Percentiles rank a stretch among this genome's conserved stretches.
These are phyloP conservation scores for Mycena pura DNA, from an alignment of 768 basidiomycete genomes.

Conservation along the genomic window DNA sequence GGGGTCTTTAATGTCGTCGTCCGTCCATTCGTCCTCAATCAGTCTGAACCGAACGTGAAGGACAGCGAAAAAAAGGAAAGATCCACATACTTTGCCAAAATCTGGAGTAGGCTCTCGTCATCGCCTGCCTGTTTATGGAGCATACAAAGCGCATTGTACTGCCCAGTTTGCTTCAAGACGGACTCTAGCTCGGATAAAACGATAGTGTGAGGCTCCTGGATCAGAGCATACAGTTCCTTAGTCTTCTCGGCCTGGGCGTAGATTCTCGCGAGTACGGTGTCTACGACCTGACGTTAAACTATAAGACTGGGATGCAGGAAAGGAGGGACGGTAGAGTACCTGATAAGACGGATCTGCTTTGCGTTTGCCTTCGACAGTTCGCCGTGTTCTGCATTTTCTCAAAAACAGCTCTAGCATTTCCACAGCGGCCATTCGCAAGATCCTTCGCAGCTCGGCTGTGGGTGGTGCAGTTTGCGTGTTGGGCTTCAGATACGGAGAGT, in stretches of 20 bases:
- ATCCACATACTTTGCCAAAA: constrained; percentile 67
- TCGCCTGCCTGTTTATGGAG: constrained; percentile 65
- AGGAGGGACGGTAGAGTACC: constrained; percentile 2
- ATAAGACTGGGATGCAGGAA: background rate
- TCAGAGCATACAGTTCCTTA: constrained; percentile 63
- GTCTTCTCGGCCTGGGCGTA: constrained; percentile 68
- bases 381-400: constrained; percentile 61
- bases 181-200: constrained; percentile 69
- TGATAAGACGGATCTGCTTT: constrained; percentile 25
- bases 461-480: constrained; percentile 72
- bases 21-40: constrained; percentile 68
- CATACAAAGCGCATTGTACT: constrained; percentile 66
- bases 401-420: constrained; percentile 81
- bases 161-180: constrained; percentile 54
- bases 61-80: background rate
- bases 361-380: constrained; percentile 36
- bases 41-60: constrained; percentile 48
- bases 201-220: constrained; percentile 61
- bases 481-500: constrained; percentile 84
- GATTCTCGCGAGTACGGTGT: constrained; percentile 81
- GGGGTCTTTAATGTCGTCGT: constrained; percentile 70
- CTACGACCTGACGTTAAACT: constrained; percentile 61
- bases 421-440: constrained; percentile 67
- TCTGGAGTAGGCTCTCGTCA: constrained; percentile 66
- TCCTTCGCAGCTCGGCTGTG: constrained; percentile 69